Percentiles rank a stretch among this genome's conserved stretches.
Evolutionary conservation across 192 early-diverging fungal genomes (phyloP).

Genomic region (Coemansia sp.): DNA sequence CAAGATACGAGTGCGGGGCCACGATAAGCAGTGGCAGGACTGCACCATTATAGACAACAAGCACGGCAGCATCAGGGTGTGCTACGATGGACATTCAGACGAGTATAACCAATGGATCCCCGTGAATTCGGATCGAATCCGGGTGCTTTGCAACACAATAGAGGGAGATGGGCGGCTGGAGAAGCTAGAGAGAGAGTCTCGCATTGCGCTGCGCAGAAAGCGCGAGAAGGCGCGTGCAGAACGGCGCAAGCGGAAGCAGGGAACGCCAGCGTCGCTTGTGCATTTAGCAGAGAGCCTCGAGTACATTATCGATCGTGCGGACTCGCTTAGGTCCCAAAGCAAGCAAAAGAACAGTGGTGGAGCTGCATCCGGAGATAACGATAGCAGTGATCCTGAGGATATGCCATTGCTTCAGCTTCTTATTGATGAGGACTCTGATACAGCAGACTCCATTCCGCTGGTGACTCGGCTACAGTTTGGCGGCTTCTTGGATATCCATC

Average conservation of each 20-base stretch:
- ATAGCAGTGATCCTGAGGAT: slow-evolving; percentile 7
- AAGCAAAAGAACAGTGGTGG: background rate
- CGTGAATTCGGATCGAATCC: slow-evolving; percentile 52
- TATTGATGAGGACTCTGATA: slow-evolving; percentile 20
- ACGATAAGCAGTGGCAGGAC: slow-evolving; percentile 52
- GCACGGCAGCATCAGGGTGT: slow-evolving; percentile 46
- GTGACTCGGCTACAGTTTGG: slow-evolving; percentile 26
- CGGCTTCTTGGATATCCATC: slow-evolving; percentile 15
- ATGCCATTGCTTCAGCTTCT: slow-evolving; percentile 2
- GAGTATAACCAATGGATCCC: slow-evolving; percentile 51
- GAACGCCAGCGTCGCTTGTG: slow-evolving; percentile 30
- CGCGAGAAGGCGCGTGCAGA: slow-evolving; percentile 30
- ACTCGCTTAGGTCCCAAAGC: slow-evolving; percentile 2
- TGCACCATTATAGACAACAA: slow-evolving; percentile 48
- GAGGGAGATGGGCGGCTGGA: slow-evolving; percentile 40
- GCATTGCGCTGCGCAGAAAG: slow-evolving; percentile 23
- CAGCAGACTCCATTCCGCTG: slow-evolving; percentile 39
- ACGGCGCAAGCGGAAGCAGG: slow-evolving; percentile 22
- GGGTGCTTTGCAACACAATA: slow-evolving; percentile 39
- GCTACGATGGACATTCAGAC: slow-evolving; percentile 35
- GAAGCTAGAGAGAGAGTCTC: slow-evolving; percentile 30
- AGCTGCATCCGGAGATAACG: background rate
- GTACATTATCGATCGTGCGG: slow-evolving; percentile 33
- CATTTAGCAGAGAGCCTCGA: slow-evolving; percentile 48
- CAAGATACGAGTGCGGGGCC: slow-evolving; percentile 45